phyloP scores from a whole-genome alignment of 257 asterid genomes.

The Solanum pinnatisectum region DNA sequence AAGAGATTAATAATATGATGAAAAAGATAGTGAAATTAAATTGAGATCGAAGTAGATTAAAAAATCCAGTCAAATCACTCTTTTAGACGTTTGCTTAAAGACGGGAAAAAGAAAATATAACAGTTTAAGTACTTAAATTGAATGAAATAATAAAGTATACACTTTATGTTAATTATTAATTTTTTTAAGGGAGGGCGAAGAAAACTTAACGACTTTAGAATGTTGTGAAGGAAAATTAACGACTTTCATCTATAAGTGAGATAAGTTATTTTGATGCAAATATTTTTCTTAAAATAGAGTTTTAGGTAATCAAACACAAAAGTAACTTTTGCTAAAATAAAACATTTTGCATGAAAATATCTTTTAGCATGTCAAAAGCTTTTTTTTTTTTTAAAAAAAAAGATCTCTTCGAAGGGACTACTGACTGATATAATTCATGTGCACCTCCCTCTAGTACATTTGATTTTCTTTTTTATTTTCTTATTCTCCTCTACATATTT shows the following conservation, averaged over 20 bases:
- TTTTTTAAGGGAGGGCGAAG: not conserved
- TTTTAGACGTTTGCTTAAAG: too few species aligned
- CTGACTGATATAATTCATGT: not conserved
- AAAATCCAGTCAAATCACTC: not conserved
- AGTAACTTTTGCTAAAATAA: not conserved
- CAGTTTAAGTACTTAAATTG: too few species aligned
- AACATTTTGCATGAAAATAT: not conserved
- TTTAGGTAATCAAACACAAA: not conserved
- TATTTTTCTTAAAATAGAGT: not conserved
- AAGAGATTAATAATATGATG: not conserved
- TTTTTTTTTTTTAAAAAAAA: not conserved
- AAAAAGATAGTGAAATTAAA: not conserved
- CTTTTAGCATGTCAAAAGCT: not conserved
- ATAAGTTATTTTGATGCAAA: not conserved
- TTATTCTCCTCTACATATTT: not conserved
- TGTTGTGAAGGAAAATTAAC: not conserved
- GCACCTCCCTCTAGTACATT: not conserved
- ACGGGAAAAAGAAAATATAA: not conserved
- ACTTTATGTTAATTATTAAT: not conserved
- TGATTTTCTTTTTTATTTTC: not conserved
- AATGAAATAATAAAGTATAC: not conserved
- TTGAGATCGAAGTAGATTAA: not conserved
- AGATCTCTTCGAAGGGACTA: not conserved
- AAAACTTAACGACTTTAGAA: not conserved
- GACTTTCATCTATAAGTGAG: not conserved